Base-by-base conservation (phyloP, 192 early-diverging fungal genomes). In the Coemansia sp. region DNA sequence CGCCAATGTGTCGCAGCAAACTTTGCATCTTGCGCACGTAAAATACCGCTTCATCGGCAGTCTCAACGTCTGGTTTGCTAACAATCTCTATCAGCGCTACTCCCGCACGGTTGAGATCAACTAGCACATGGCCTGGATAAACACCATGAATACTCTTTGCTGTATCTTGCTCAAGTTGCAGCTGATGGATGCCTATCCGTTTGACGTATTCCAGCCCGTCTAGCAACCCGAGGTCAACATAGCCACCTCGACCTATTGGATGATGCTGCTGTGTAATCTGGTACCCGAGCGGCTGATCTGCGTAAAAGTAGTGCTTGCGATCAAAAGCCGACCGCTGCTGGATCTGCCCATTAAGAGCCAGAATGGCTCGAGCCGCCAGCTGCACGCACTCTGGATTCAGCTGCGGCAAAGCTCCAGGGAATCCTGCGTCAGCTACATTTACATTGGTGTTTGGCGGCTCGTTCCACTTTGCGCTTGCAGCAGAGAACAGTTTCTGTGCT, bases 271-370 rank as follows among this genome's bases (percentile, higher is more conserved):
- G 95, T 19, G 95, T 98, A 65, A 98, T 95, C 79, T 98, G 95
- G 73, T 94, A 98, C 15, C 95, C 94, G 52, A 86, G 87, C 12
- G 95, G 94, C 63, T 94, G 81, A 78, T 98, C 95, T 3, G 89
- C 86, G 70, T 98, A 98, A 77, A 95, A 95, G 65, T 98, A 98
- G 69, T 98, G 95, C 69, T 98, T 96, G 49, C 95, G 86, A 59
- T 96, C 95, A 69, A 98, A 98, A 1, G 86, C 81, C 11, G 89
- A 93, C 22, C 57, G 24, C 5, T 24, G 62, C 53, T 92, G 86
- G 24, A 96, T 83, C 32, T 85, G 79, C 2, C 86, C 80, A 10
- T 84, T 72, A 25, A 98, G 65, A 0, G 89, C 90, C 27, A 95
- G 72, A 0, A 93, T 84, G 1, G 93, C 88, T 39, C 79, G 85